phyloP scores from a whole-genome alignment of 306 rosid genomes.

The Acacia acuminata region DNA sequence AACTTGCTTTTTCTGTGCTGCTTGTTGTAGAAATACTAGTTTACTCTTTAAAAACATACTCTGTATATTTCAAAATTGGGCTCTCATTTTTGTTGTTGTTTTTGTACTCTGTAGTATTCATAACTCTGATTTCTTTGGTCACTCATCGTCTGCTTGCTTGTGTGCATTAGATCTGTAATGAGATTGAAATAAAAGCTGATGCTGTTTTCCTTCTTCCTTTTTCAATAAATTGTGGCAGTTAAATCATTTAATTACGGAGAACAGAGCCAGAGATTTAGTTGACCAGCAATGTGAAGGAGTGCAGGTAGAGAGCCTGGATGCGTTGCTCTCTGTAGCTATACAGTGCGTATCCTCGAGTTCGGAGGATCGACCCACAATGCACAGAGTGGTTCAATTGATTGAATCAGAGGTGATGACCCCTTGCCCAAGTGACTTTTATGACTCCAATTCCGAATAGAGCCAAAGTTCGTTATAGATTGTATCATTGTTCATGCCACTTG shows the following conservation, averaged over 20 bases:
- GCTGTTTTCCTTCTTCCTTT: background rate
- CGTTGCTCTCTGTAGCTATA: conserved; percentile 76
- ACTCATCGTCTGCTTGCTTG: background rate
- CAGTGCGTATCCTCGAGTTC: conserved; percentile 85
- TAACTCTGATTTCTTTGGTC: background rate
- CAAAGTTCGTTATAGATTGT: background rate
- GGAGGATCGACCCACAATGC: conserved; percentile 98
- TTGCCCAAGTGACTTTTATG: conserved; percentile 92
- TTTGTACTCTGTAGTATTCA: background rate
- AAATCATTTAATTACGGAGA: conserved; percentile 80
- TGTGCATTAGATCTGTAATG: conserved; percentile 19
- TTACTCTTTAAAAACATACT: background rate
- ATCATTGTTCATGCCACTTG: background rate
- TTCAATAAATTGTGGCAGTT: conserved; percentile 51
- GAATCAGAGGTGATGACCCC: conserved; percentile 96
- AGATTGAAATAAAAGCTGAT: conserved; percentile 4
- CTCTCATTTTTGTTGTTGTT: background rate
- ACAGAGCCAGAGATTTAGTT: conserved; percentile 76
- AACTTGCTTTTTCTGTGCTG: background rate
- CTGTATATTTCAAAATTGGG: background rate
- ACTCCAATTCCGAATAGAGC: conserved; percentile 72
- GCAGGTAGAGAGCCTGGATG: conserved; percentile 87
- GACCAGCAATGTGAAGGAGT: conserved; percentile 81
- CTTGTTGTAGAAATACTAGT: conserved; percentile 3
- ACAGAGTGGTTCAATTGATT: conserved; percentile 86